Evolutionary conservation across 2,329 filamentous ascomycete species (phyloP).

Genomic region (Ophiostoma pallidulum): DNA sequence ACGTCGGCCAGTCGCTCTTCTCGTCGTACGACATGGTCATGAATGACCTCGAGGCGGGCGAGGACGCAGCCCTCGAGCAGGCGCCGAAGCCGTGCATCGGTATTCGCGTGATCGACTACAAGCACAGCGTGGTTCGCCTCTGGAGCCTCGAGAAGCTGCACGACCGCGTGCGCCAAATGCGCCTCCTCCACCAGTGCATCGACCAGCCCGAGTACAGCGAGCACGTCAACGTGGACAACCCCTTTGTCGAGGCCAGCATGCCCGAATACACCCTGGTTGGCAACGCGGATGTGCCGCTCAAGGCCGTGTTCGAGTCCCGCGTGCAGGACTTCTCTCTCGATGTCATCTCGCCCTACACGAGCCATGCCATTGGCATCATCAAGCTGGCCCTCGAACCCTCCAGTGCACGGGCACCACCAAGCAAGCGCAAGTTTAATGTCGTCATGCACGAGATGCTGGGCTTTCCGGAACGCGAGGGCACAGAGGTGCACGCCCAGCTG

Average conservation of each 20-base stretch:
- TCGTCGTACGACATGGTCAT: conserved; percentile 96
- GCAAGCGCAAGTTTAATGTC: conserved; percentile 94
- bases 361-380: conserved; percentile 81
- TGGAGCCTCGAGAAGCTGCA: conserved; percentile 94
- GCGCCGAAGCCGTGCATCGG: conserved; percentile 84
- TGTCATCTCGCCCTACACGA: conserved; percentile 85
- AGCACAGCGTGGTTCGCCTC: conserved; percentile 72
- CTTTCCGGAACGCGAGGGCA: conserved; percentile 91
- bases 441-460: conserved; percentile 95
- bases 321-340: conserved; percentile 93
- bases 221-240: conserved; percentile 78
- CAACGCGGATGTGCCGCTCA: conserved; percentile 84
- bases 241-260: conserved; percentile 84
- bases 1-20: conserved; percentile 75
- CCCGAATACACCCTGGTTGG: conserved; percentile 88
- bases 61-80: conserved; percentile 70
- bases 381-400: conserved; percentile 88
- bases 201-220: conserved; percentile 91
- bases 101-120: conserved; percentile 84
- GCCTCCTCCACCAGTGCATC: conserved; percentile 93
- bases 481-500: conserved; percentile 91
- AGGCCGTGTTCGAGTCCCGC: conserved; percentile 85
- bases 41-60: conserved; percentile 80
- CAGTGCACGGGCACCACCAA: conserved; percentile 81
- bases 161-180: conserved; percentile 80